These are phyloP conservation scores for Knufia fluminis DNA, from an alignment of 2,329 filamentous ascomycete species.

Conservation along the genomic window DNA sequence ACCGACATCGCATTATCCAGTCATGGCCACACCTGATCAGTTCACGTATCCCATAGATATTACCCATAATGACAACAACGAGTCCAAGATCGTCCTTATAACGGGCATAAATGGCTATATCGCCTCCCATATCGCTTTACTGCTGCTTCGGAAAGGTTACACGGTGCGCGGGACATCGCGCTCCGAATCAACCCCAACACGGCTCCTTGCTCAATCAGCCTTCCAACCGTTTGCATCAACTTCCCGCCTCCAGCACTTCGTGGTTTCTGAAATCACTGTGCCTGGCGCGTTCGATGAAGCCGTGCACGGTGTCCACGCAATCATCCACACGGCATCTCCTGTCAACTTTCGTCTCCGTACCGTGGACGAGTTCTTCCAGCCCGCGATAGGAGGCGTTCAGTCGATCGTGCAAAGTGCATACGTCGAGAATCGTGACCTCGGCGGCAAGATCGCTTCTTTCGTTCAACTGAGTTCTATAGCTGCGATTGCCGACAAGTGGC, in stretches of 20 bases:
- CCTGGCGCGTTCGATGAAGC: conserved; percentile 30
- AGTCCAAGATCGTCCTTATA: conserved; percentile 26
- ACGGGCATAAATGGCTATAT: conserved; percentile 37
- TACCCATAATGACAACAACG: background rate
- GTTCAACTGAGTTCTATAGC: conserved; percentile 22
- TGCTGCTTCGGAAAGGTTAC: conserved; percentile 32
- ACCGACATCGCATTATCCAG: too few relatives aligned
- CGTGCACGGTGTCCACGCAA: conserved; percentile 25
- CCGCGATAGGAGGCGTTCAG: conserved; percentile 20
- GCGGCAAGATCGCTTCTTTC: conserved; percentile 15
- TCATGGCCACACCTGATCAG: background rate
- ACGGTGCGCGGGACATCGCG: conserved; percentile 33
- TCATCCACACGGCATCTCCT: conserved; percentile 21
- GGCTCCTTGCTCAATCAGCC: conserved; percentile 23
- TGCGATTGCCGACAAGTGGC: conserved; percentile 20
- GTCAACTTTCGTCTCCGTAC: conserved; percentile 18
- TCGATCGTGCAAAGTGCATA: conserved; percentile 18
- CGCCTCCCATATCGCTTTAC: conserved; percentile 29
- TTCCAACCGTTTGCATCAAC: conserved; percentile 30
- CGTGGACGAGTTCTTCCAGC: conserved; percentile 20
- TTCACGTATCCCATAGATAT: background rate
- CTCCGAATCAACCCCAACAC: conserved; percentile 18
- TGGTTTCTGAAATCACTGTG: conserved; percentile 30
- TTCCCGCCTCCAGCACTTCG: conserved; percentile 19
- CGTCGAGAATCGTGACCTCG: background rate